A percentile compares a stretch with the other conserved stretches of the same genome.
phyloP scores from a whole-genome alignment of 2,329 filamentous ascomycete genomes.

The Phialophora tarda region DNA sequence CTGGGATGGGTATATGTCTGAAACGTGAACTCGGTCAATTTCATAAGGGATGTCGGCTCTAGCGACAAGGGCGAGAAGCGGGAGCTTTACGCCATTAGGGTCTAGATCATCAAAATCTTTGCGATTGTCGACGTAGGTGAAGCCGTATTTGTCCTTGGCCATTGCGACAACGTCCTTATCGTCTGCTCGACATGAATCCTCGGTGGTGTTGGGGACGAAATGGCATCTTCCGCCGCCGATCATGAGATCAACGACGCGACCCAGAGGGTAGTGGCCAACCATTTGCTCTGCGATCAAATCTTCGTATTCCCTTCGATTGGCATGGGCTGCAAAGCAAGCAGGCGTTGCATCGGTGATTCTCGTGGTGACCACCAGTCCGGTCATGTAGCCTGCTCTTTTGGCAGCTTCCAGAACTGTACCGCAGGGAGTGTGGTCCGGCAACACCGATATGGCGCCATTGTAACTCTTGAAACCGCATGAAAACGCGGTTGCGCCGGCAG shows the following conservation, averaged over 20 bases:
- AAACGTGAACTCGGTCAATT: conserved; percentile 80
- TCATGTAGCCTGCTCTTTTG: conserved; percentile 87
- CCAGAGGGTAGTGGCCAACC: conserved; percentile 83
- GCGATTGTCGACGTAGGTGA: conserved; percentile 76
- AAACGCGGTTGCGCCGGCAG: conserved; percentile 96
- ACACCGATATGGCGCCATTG: conserved; percentile 90
- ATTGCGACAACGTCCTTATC: conserved; percentile 74
- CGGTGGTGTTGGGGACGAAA: conserved; percentile 81
- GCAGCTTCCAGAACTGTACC: conserved; percentile 93
- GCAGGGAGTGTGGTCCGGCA: conserved; percentile 84
- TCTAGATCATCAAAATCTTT: conserved; percentile 76
- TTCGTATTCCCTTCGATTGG: conserved; percentile 77
- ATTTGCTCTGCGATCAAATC: conserved; percentile 93
- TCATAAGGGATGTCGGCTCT: conserved; percentile 86
- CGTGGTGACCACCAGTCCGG: conserved; percentile 92
- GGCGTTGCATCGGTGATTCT: conserved; percentile 95
- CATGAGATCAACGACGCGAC: conserved; percentile 87
- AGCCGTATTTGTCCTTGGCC: conserved; percentile 74
- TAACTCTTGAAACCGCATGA: conserved; percentile 93
- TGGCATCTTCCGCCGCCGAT: conserved; percentile 92
- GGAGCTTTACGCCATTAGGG: conserved; percentile 71
- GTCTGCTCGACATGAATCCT: conserved; percentile 82
- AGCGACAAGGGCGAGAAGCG: conserved; percentile 85
- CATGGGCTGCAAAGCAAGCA: conserved; percentile 91
- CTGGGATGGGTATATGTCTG: conserved; percentile 82